A percentile compares a stretch with the other conserved stretches of the same genome.
These are phyloP conservation scores for Pseudonitzschia pungens DNA, from an alignment of 108 stramenopile species.

Conservation along the genomic window DNA sequence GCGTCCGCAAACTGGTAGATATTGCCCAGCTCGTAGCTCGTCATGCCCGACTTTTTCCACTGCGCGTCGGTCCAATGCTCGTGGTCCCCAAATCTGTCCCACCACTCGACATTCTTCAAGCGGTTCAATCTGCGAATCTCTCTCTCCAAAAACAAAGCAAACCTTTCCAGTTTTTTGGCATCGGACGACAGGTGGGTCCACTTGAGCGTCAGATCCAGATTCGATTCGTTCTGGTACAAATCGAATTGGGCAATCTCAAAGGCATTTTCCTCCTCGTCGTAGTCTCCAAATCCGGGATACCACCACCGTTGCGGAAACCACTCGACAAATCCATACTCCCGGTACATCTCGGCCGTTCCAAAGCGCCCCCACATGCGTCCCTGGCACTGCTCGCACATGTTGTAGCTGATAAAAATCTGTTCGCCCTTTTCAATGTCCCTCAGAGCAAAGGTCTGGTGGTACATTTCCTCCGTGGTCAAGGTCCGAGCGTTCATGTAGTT, in stretches of 20 bases:
- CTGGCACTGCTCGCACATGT: constrained; percentile 14
- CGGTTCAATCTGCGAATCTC: constrained; percentile 4
- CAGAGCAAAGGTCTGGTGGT: not conserved
- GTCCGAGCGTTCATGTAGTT: constrained; percentile 10
- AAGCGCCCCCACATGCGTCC: constrained; percentile 11
- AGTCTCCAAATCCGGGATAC: not conserved
- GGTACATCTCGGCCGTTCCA: constrained; percentile 38
- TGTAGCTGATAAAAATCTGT: constrained; percentile 25
- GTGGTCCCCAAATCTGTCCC: not conserved
- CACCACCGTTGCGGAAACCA: constrained; percentile 31
- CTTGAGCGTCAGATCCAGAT: not conserved
- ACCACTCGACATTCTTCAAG: constrained; percentile 19
- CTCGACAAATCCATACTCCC: constrained; percentile 44
- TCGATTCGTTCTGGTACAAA: not conserved
- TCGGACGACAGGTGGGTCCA: not conserved
- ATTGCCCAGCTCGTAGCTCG: constrained; percentile 5
- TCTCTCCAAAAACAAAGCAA: not conserved
- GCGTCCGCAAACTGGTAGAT: constrained; percentile 4
- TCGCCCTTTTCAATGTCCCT: constrained; percentile 21
- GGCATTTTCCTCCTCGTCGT: not conserved
- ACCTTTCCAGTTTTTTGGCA: not conserved
- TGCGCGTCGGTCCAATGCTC: not conserved
- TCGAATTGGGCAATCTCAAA: constrained; percentile 5
- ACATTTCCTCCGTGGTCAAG: not conserved
- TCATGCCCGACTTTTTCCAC: constrained; percentile 8